Base-by-base conservation (phyloP, 495 filamentous ascomycete species). In the Hypoxylon subgilvum region DNA sequence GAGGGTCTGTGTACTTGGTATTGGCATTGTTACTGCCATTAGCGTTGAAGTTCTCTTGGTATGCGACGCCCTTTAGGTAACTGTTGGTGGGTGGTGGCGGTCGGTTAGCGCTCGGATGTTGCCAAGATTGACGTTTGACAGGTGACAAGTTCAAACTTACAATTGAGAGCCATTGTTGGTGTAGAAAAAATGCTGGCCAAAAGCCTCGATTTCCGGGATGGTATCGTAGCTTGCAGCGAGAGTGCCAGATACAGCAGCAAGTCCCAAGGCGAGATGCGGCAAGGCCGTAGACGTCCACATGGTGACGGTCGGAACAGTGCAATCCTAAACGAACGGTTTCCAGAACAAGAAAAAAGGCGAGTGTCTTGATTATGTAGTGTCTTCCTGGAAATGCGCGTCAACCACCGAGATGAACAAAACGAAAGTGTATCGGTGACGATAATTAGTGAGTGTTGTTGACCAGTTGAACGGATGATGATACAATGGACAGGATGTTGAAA, bases 1-100 rank as follows among this genome's bases (percentile, higher is more conserved):
- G 81, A 38, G 94, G 92, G 54, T 86, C 84, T 28, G 69, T 72
- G 66, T 79, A 86, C 52, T 72, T 74, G 31, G 63, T 57, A 38
- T 63, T 74, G 23, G 56, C 44, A 28, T 67, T 64, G 16, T 72
- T 72, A 30, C 69, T 71, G 19, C 72, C 70, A 41, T 73, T 72
- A 9, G 74, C 69, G 41, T 65, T 75, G 52, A 74, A 74, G 52
- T 85, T 78, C 63, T 82, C 78, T 67, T 86, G 94, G 74, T 98
- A 98, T 25, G 94, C 94, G 50, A 98, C 80, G 66, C 94, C 94
- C 57, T 85, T 88, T 60, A 97, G 89, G 68, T 75, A 84, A 66
- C 67, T 70, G 19, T 23, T 14, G 25, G 17, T 18, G 42, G 19
- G 30, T 14, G 25, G 17, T 18, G 42, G 19, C n/a, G 17, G 31